Percentiles rank a stretch among this genome's conserved stretches.
Evolutionary conservation across 108 stramenopile genomes (phyloP).

Genomic region (Skeletonema potamos): DNA sequence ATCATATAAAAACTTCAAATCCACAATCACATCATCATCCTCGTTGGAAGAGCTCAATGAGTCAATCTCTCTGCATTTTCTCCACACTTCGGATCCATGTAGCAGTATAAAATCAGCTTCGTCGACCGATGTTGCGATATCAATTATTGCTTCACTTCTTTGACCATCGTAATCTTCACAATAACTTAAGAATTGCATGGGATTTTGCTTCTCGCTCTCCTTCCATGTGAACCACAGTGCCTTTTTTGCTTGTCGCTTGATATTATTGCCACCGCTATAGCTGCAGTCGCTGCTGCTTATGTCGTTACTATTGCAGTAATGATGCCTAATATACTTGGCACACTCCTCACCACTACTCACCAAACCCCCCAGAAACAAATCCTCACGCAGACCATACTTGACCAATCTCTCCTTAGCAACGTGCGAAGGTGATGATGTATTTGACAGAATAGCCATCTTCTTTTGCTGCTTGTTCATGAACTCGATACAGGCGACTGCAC

Average conservation of each 20-base stretch:
- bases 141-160: slow-evolving; percentile 23
- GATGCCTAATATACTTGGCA: slow-evolving; percentile 42
- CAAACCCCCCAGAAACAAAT: slow-evolving; percentile 64
- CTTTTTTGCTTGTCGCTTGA: slow-evolving; percentile 38
- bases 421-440: slow-evolving; percentile 66
- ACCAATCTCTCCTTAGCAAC: slow-evolving; percentile 58
- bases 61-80: slow-evolving; percentile 22
- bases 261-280: neutral
- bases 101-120: slow-evolving; percentile 77
- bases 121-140: slow-evolving; percentile 42
- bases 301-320: slow-evolving; percentile 21
- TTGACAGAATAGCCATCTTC: slow-evolving; percentile 83
- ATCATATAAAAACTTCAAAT: slow-evolving; percentile 27
- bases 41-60: slow-evolving; percentile 1
- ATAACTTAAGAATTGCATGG: slow-evolving; percentile 49
- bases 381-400: slow-evolving; percentile 66
- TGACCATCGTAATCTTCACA: too few relatives aligned
- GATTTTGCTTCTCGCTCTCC: slow-evolving; percentile 38
- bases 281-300: neutral
- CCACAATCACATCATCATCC: slow-evolving; percentile 14
- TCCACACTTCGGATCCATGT: slow-evolving; percentile 67
- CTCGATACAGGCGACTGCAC: slow-evolving; percentile 64
- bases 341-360: slow-evolving; percentile 86
- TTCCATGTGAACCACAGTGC: slow-evolving; percentile 76
- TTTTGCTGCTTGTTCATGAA: slow-evolving; percentile 50